These are phyloP conservation scores for Rhododendron kiyosumense DNA, from an alignment of 148 eudicot genomes.

Conservation along the genomic window DNA sequence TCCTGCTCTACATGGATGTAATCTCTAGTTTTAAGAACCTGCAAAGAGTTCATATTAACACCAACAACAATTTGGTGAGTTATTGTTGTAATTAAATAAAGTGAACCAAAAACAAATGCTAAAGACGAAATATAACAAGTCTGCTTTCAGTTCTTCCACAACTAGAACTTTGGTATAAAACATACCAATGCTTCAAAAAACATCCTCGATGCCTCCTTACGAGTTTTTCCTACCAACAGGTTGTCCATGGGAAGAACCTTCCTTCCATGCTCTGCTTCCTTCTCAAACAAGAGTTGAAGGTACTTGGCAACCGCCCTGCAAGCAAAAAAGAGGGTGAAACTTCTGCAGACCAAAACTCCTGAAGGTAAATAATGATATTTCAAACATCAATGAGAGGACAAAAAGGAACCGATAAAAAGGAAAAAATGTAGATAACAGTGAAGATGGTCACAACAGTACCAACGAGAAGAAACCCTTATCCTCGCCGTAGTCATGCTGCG, in stretches of 20 bases:
- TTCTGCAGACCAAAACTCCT: neutral
- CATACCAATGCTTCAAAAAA: conserved; percentile 97
- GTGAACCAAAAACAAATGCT: neutral
- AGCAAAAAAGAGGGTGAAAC: conserved; percentile 5
- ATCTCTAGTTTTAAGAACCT: conserved; percentile 96
- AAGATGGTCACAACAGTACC: neutral
- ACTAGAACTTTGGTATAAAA: neutral
- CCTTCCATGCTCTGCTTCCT: conserved; percentile 58
- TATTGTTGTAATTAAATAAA: too few species aligned
- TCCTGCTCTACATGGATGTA: conserved; percentile 72
- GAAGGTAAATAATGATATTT: neutral
- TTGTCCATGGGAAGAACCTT: conserved; percentile 60
- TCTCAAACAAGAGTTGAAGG: conserved; percentile 72
- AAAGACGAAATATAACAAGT: neutral
- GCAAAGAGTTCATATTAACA: conserved; percentile 9
- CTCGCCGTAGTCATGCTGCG: neutral
- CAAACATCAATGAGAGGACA: neutral
- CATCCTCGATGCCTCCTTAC: conserved; percentile 99
- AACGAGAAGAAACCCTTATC: neutral
- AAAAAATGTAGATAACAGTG: neutral
- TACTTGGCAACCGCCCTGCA: conserved; percentile 94
- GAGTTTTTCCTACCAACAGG: conserved; percentile 71
- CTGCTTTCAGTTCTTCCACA: neutral
- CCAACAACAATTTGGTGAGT: neutral
- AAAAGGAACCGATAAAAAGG: neutral